These are phyloP conservation scores for Rubia balearica DNA, from an alignment of 305 asterid genomes.

Conservation along the genomic window DNA sequence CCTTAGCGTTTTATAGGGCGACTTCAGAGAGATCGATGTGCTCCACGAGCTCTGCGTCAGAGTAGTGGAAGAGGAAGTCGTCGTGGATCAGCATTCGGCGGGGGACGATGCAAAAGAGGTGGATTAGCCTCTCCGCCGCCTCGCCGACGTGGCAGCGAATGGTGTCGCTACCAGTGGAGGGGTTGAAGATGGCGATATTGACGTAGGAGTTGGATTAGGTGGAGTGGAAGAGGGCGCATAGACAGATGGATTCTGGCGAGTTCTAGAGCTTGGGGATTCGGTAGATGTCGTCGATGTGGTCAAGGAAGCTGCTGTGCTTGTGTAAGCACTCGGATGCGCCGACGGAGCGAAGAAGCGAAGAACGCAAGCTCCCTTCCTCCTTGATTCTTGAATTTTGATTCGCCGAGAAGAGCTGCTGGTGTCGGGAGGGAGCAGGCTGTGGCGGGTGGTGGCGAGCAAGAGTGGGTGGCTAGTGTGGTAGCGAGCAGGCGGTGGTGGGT, in stretches of 20 bases:
- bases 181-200: slow-evolving; percentile 77
- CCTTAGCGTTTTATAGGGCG: slow-evolving; percentile 27
- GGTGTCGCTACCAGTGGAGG: slow-evolving; percentile 61
- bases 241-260: slow-evolving; percentile 59
- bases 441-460: too few species aligned
- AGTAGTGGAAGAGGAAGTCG: slow-evolving; percentile 43
- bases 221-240: slow-evolving; percentile 85
- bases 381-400: too few species aligned
- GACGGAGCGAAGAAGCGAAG: slow-evolving; percentile 29
- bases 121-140: slow-evolving; percentile 56
- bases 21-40: slow-evolving; percentile 47
- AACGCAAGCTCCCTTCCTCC: too few species aligned
- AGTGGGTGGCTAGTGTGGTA: too few species aligned
- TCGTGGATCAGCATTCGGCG: slow-evolving; percentile 58
- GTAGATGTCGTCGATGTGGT: slow-evolving; percentile 58
- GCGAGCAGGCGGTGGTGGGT: too few species aligned
- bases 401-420: too few species aligned
- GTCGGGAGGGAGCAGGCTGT: too few species aligned
- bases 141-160: slow-evolving; percentile 61
- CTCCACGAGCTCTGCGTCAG: slow-evolving; percentile 50
- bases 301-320: slow-evolving; percentile 75
- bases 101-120: slow-evolving; percentile 73
- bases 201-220: slow-evolving; percentile 84
- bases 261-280: slow-evolving; percentile 74
- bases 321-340: slow-evolving; percentile 96